Base-by-base conservation (phyloP, 2,329 filamentous ascomycete genomes). In the Exophiala sp. region DNA sequence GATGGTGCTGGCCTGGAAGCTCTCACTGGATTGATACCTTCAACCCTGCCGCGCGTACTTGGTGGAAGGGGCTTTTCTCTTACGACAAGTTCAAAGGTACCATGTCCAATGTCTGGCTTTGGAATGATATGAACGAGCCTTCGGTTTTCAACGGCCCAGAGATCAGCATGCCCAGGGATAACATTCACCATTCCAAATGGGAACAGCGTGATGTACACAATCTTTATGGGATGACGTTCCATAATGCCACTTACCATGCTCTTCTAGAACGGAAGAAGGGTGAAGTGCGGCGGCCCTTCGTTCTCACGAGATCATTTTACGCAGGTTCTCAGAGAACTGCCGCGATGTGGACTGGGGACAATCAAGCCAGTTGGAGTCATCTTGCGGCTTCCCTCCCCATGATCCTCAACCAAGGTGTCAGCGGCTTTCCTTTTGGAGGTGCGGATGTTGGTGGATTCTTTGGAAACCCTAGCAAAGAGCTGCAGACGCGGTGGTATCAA, bases 91-190 rank as follows among this genome's bases (percentile, higher is more conserved):
- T 96, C 77, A 87, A 88, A 68, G 90, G 89, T 41, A 88, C 88
- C 1, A 78, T 84, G 61, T 76, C 83, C 57, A 98, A 97, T 67
- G 84, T 88, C 0, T 96, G 88, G 69, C 81, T 98, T 62, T 98
- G 93, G 93, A 98, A 98, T 67, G 93, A 98, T 67, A 98, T 98
- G 93, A 97, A 96, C 65, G 93, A 98, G 72, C 93, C 93, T 0
- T 97, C 93, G 0, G 93, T 98, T 1, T 98, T 98, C 75, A 97
- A 97, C 66, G 93, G 93, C 0, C 93, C 93, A 0, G 93, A 98
- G 69, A 95, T 89, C 2, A 97, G 91, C 3, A 97, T 97, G 90
- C 93, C 93, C 55, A 96, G 96, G 70, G 93, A 98, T 73, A 98
- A 98, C 66, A 70, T 98, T 23, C 93, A 98, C 66, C 73, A 86